These are phyloP conservation scores for Auriscalpium microsporum DNA, from an alignment of 768 basidiomycete species.

Conservation along the genomic window DNA sequence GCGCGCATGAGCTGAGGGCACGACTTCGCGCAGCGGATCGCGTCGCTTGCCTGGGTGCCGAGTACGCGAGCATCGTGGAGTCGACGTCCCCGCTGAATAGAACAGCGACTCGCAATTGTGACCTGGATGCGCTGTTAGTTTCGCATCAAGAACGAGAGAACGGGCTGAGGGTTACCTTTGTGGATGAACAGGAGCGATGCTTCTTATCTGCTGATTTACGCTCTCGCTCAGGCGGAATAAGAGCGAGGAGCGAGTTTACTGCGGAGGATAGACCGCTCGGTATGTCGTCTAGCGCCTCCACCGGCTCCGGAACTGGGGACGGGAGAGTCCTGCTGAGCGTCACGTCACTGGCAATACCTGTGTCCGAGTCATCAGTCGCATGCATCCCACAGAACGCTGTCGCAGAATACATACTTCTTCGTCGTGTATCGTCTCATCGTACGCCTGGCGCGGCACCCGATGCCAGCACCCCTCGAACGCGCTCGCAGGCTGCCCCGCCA, in stretches of 20 bases:
- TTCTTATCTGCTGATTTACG: conserved; percentile 55
- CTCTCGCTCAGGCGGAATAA: conserved; percentile 52
- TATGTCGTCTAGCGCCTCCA: conserved; percentile 31
- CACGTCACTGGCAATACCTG: no score
- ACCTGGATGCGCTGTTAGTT: conserved; percentile 9
- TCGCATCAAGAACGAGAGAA: no score
- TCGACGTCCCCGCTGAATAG: conserved; percentile 97
- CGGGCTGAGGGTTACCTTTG: no score
- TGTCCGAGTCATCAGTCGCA: no score
- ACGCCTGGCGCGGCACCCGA: background rate
- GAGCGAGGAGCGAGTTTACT: conserved; percentile 42
- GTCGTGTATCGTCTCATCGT: conserved; percentile 21
- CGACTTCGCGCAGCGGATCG: no score
- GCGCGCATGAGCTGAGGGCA: no score
- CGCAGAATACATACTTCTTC: no score
- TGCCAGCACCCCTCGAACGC: conserved; percentile 16
- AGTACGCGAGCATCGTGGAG: conserved; percentile 71
- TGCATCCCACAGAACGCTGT: no score
- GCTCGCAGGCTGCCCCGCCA: no score
- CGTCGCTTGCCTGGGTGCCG: conserved; percentile 61
- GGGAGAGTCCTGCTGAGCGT: conserved; percentile 35
- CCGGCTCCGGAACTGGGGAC: conserved; percentile 20
- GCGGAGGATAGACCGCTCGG: conserved; percentile 35
- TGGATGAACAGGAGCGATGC: conserved; percentile 42
- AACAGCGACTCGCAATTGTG: conserved; percentile 66